Percentiles rank a stretch among this genome's conserved stretches.
phyloP scores from a whole-genome alignment of 495 filamentous ascomycete genomes.

The Neurospora sp. region DNA sequence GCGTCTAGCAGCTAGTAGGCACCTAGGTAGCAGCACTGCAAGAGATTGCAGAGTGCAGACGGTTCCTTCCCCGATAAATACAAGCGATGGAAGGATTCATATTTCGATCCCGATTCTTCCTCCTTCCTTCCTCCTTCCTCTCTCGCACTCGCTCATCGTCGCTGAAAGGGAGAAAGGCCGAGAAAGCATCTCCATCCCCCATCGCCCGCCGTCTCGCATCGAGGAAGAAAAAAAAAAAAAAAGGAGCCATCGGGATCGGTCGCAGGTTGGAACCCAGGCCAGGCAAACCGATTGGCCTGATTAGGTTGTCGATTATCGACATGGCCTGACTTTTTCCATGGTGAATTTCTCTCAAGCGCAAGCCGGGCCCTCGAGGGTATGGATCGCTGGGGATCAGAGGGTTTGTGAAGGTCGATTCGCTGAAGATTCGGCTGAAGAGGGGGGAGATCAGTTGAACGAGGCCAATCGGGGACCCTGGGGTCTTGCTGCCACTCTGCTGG shows the following conservation, averaged over 20 bases:
- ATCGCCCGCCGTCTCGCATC: not conserved
- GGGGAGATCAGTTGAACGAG: not conserved
- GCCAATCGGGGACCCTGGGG: constrained; percentile 15
- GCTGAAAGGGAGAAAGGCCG: not conserved
- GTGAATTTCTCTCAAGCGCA: not conserved
- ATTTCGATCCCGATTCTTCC: not conserved
- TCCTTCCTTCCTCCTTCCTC: not conserved
- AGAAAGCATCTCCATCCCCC: not conserved
- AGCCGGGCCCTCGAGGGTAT: not conserved
- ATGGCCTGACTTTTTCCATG: constrained; percentile 20
- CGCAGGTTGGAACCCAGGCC: not conserved
- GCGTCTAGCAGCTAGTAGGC: not conserved
- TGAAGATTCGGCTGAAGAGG: not conserved
- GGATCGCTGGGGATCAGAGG: not conserved
- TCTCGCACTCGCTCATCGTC: not conserved
- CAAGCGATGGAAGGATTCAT: not conserved
- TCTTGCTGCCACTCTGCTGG: not conserved
- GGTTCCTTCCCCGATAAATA: not conserved
- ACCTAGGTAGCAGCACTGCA: not conserved
- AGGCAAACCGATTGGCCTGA: constrained; percentile 9
- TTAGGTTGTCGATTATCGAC: constrained; percentile 4
- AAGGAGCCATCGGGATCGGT: not conserved
- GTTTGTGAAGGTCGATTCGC: not conserved
- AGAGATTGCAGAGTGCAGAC: not conserved
- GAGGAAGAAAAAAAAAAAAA: not conserved